phyloP scores from a whole-genome alignment of 2,329 filamentous ascomycete genomes.

The Pochonia chlamydosporia region DNA sequence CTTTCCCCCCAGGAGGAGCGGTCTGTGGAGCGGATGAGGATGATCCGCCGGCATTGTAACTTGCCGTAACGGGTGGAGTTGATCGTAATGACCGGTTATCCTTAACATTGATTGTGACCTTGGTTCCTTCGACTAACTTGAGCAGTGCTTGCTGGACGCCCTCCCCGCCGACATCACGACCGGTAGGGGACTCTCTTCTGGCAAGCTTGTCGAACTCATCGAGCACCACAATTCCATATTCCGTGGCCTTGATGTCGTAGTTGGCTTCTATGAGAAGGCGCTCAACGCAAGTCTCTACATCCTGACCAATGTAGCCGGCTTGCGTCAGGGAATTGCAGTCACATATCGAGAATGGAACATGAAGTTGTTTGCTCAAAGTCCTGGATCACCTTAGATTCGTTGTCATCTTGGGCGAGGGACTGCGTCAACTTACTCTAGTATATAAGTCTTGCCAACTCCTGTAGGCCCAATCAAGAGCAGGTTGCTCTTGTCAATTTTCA shows the following conservation, averaged over 20 bases:
- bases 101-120: slow-evolving; percentile 86
- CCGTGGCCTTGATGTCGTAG: slow-evolving; percentile 77
- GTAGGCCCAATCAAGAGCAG: slow-evolving; percentile 85
- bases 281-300: slow-evolving; percentile 94
- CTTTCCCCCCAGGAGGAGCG: slow-evolving; percentile 42
- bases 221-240: slow-evolving; percentile 89
- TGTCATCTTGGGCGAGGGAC: neutral
- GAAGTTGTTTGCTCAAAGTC: slow-evolving; percentile 86
- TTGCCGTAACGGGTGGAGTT: slow-evolving; percentile 46
- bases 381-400: slow-evolving; percentile 38
- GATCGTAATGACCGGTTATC: slow-evolving; percentile 57
- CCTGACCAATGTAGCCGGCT: slow-evolving; percentile 95
- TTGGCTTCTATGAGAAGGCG: slow-evolving; percentile 84
- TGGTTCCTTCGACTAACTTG: slow-evolving; percentile 95
- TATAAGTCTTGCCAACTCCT: slow-evolving; percentile 93
- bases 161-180: slow-evolving; percentile 91
- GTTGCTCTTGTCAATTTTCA: slow-evolving; percentile 94
- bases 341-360: slow-evolving; percentile 90
- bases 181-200: slow-evolving; percentile 77
- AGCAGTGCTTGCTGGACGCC: slow-evolving; percentile 93
- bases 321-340: slow-evolving; percentile 96
- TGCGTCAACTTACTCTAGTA: slow-evolving; percentile 56
- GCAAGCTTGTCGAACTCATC: slow-evolving; percentile 98
- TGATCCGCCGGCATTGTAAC: slow-evolving; percentile 38
- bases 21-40: slow-evolving; percentile 41